Evolutionary conservation across 768 basidiomycete species (phyloP), one percentile per base, ranked within the genome.

Genomic region (Collybia sp.): DNA sequence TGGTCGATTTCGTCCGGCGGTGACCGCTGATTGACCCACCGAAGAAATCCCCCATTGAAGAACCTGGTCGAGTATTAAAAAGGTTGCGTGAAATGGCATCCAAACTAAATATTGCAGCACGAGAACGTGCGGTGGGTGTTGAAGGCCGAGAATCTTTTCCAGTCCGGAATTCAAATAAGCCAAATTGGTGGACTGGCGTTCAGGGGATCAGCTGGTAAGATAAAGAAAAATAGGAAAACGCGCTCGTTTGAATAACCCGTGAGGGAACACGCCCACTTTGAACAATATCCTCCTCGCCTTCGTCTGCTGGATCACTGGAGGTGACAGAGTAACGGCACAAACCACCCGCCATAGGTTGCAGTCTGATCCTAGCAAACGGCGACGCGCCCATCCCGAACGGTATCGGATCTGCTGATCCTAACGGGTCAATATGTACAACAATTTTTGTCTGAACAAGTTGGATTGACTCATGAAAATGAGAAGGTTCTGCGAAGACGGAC

Each of bases 71-170:
- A 5, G 79, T 60, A 55, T 77, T 82, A 66, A 96, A 94, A 20
- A 97, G 74, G 63, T 92, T 93, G 37, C 91, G 80, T 15, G 91
- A 93, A 54, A 97, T 85, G 15, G 82, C 86, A 57, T 97, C 93
- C 43, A 97, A 73, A 30, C 88, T 83, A 59, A 95, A 92, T 42
- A 92, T 89, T n/a, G 86, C 82, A 2, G 83, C 88, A 51, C 87
- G 83, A n/a, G 83, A 78, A 39, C 74, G 79, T 1, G 82, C 77
- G 0, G 88, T 89, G 3, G 93, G 94, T 0, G 93, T 97, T 2
- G 84, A 79, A 5, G 94, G 93, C n/a, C 77, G 66, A 17, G 93
- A 83, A 44, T 77, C 80, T 46, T 60, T 68, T 30, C 83, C 83
- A 0, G 91, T 91, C 20, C 77, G 77, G 64, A 94, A 93, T 58